Evolutionary conservation across 495 filamentous ascomycete species (phyloP).

Genomic region (Lasiosphaeria hispida): DNA sequence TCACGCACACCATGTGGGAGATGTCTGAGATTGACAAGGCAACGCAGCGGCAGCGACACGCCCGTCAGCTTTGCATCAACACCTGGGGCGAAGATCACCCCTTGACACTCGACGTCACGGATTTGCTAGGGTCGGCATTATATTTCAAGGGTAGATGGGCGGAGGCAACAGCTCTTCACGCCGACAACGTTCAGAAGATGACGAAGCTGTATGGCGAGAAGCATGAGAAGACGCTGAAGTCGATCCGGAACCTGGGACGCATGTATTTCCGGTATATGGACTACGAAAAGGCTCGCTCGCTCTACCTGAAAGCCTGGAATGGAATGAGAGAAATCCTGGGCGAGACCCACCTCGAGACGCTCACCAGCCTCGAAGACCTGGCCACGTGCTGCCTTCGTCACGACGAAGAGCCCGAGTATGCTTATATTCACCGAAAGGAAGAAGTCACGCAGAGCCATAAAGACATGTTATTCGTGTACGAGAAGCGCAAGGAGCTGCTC

Average conservation of each 20-base stretch:
- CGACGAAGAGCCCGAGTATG: too few relatives aligned
- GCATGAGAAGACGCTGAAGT: not conserved
- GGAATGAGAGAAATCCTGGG: conserved; percentile 34
- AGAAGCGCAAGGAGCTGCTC: conserved; percentile 27
- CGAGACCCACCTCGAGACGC: conserved; percentile 29
- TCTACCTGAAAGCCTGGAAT: conserved; percentile 18
- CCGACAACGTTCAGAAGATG: not conserved
- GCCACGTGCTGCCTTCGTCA: conserved; percentile 14
- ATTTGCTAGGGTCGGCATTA: not conserved
- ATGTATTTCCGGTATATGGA: not conserved
- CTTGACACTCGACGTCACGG: conserved; percentile 7
- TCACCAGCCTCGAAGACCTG: conserved; percentile 31
- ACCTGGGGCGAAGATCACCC: conserved; percentile 5
- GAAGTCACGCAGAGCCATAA: too few relatives aligned
- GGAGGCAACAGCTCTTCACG: conserved; percentile 4
- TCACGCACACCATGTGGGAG: conserved; percentile 4
- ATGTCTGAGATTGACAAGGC: conserved; percentile 3
- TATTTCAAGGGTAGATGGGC: conserved; percentile 1
- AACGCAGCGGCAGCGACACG: not conserved
- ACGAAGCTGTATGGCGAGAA: conserved; percentile 4
- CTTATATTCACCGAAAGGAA: too few relatives aligned
- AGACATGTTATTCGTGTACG: conserved; percentile 26
- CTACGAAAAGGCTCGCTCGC: not conserved
- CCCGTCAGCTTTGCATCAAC: not conserved
- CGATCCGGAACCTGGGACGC: not conserved